Percentiles rank a stretch among this genome's conserved stretches.
phyloP scores from a whole-genome alignment of 2,329 filamentous ascomycete genomes.

The Calonectria crousiana region DNA sequence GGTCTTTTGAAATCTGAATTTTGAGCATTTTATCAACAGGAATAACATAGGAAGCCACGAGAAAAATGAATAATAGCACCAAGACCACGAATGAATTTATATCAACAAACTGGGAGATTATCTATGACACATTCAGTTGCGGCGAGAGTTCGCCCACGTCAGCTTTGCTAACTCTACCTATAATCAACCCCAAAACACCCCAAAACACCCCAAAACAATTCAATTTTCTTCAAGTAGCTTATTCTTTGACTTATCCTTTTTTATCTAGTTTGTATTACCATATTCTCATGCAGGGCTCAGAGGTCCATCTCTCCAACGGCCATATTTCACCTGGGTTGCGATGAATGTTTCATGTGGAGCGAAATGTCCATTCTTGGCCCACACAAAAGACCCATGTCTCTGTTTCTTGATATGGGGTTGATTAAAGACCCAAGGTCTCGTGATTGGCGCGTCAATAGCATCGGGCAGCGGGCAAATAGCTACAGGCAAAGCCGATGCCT shows the following conservation, averaged over 20 bases:
- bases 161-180: neutral
- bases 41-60: too few relatives aligned
- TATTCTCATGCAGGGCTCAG: neutral
- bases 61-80: neutral
- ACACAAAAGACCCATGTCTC: neutral
- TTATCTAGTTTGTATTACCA: neutral
- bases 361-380: neutral
- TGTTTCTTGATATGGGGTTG: neutral
- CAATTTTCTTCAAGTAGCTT: neutral
- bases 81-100: neutral
- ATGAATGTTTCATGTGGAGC: neutral
- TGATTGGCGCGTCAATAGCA: neutral
- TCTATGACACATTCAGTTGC: neutral
- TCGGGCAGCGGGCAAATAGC: slow-evolving; percentile 21
- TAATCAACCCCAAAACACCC: neutral
- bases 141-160: neutral
- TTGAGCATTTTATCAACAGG: neutral
- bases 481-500: slow-evolving; percentile 1
- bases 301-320: neutral
- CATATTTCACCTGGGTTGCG: neutral
- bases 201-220: neutral
- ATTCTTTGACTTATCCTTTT: neutral
- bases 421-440: neutral
- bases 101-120: neutral
- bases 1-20: neutral